Conservation (phyloP, 192 early-diverging fungal genomes). For the Jimgerdemannia lactiflua region DNA sequence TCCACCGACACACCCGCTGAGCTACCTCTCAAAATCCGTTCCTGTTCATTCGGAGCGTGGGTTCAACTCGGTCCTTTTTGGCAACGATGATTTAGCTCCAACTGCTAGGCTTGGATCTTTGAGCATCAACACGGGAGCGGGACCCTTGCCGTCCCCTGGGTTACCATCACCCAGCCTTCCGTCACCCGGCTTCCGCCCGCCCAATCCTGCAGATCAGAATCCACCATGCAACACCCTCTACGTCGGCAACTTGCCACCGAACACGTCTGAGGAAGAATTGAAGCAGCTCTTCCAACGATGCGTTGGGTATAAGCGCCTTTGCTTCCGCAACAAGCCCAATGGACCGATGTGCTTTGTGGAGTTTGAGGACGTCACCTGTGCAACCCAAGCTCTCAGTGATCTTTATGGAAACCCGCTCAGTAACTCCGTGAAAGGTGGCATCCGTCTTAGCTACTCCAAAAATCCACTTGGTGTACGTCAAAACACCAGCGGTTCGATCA, state of each 20-base stretch:
- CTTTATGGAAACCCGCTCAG: constrained; percentile 81
- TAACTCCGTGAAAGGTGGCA: constrained; percentile 90
- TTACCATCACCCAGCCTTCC: constrained; percentile 31
- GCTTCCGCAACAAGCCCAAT: constrained; percentile 82
- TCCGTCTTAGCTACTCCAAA: constrained; percentile 95
- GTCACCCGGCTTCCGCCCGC: constrained; percentile 50
- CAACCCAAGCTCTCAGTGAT: constrained; percentile 84
- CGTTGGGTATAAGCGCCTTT: constrained; percentile 88
- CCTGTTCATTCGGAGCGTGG: constrained; percentile 41
- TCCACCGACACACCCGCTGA: constrained; percentile 26
- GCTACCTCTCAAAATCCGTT: constrained; percentile 45
- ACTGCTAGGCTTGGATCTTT: constrained; percentile 35
- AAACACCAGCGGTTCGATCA: constrained; percentile 17
- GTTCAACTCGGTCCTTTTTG: constrained; percentile 42
- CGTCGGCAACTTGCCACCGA: constrained; percentile 91
- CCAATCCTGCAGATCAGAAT: constrained; percentile 85
- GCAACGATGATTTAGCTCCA: constrained; percentile 34
- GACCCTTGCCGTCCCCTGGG: constrained; percentile 24
- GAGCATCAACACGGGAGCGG: constrained; percentile 40
- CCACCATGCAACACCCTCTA: constrained; percentile 99
- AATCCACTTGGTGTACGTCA: constrained; percentile 91
- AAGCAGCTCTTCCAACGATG: constrained; percentile 76
- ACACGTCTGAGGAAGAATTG: constrained; percentile 90
- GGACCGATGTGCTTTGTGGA: constrained; percentile 99
- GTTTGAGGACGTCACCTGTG: constrained; percentile 93